Percentiles rank a stretch among this genome's conserved stretches.
Evolutionary conservation across 2,329 filamentous ascomycete species (phyloP).

Genomic region (Aspergillus phoenicis): DNA sequence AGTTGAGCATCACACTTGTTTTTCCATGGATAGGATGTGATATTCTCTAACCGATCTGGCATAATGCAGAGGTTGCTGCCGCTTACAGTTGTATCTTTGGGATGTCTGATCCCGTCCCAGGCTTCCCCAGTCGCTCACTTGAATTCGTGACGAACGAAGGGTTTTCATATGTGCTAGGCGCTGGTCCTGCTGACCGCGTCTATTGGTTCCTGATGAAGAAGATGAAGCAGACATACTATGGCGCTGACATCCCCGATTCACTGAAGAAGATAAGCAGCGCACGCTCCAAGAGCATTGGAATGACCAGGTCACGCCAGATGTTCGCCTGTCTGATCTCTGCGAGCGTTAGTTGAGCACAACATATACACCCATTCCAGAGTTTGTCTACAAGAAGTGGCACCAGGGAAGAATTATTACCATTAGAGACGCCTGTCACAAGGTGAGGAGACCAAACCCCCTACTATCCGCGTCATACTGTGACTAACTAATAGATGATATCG

Average conservation of each 20-base stretch:
- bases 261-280: slow-evolving; percentile 23
- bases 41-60: neutral
- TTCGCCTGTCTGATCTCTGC: slow-evolving; percentile 28
- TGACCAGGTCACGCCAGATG: slow-evolving; percentile 20
- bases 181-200: slow-evolving; percentile 22
- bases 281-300: slow-evolving; percentile 19
- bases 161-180: slow-evolving; percentile 23
- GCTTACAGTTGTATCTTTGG: slow-evolving; percentile 6
- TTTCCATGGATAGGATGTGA: neutral
- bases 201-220: slow-evolving; percentile 30
- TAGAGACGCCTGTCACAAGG: slow-evolving; percentile 38
- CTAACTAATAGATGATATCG: neutral
- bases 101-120: neutral
- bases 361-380: slow-evolving; percentile 22
- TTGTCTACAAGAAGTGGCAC: slow-evolving; percentile 29
- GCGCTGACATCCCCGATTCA: slow-evolving; percentile 25
- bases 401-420: slow-evolving; percentile 30
- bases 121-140: slow-evolving; percentile 17
- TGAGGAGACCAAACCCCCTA: slow-evolving; percentile 10
- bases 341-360: slow-evolving; percentile 17
- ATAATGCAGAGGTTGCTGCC: neutral
- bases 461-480: neutral
- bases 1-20: neutral
- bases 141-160: slow-evolving; percentile 22
- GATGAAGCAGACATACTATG: slow-evolving; percentile 21